Evolutionary conservation across 495 filamentous ascomycete genomes (phyloP), one percentile per base, ranked within the genome.

Genomic region (Aspergillus bridgeri): DNA sequence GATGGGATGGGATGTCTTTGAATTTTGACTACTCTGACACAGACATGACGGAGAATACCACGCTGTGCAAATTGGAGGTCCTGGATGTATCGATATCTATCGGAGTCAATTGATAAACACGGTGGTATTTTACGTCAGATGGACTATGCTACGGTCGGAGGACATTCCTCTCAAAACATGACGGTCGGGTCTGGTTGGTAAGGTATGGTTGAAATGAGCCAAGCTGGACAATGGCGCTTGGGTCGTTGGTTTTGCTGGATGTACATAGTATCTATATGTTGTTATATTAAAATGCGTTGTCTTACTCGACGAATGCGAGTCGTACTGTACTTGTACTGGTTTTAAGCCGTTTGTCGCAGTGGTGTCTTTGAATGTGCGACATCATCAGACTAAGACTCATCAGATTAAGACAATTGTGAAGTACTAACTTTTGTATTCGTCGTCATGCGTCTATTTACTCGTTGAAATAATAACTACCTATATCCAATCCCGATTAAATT

Each of bases 201-300:
- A 49, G 56, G 46, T 59, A 46, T 53, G 56, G 46, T 48, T 33
- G 55, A 55, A n/a, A 51, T 48, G 58, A 57, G 58, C 60, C 57
- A 44, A 56, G 58, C 55, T 60, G 52, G 65, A 54, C 61, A 66
- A 65, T 57, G 67, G 69, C 67, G 67, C 66, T 65, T 70, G 70
- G 65, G 63, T 54, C 58, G 68, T 64, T 69, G 61, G 9, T 68
- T 69, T 73, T 71, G 69, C 72, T 65, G 61, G 65, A 53, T 76
- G 73, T 76, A 76, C 65, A 76, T 76, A 76, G 73, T 62, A 60
- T 67, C 64, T 72, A 65, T 75, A 67, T 65, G 65, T 67, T 70
- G 66, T 61, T 62, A 69, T 61, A 66, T 59, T 54, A 57, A 73
- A 57, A 67, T 62, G 54, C 65, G 44, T 68, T 65, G 54, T 65